These are phyloP conservation scores for Coccomyxa sp. DNA, from an alignment of 139 green algal genomes.

Conservation along the genomic window DNA sequence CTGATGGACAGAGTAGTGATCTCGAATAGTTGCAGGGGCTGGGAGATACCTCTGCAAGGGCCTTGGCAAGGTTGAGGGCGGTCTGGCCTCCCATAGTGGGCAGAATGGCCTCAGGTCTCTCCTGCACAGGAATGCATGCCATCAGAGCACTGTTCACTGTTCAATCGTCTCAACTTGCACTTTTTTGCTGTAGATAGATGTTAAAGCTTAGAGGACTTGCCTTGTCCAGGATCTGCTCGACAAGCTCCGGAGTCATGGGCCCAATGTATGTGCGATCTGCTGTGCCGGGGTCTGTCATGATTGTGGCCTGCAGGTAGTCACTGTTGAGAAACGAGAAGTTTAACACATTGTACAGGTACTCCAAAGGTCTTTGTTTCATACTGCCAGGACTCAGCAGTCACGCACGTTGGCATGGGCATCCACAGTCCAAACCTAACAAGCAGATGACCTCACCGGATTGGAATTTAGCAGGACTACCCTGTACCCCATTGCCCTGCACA, in stretches of 20 bases:
- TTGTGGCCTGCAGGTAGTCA: constrained; percentile 74
- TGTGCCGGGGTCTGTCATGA: constrained; percentile 99
- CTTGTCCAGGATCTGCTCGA: constrained; percentile 76
- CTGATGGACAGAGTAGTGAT: background rate
- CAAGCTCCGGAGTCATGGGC: constrained; percentile 93
- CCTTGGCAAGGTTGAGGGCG: constrained; percentile 94
- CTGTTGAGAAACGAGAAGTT: background rate
- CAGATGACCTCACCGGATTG: constrained; percentile 77
- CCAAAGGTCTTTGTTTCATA: background rate
- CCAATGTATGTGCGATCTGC: constrained; percentile 96
- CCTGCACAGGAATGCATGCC: constrained; percentile 36
- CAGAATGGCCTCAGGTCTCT: constrained; percentile 95
- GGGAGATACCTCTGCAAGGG: constrained; percentile 73
- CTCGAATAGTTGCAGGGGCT: background rate
- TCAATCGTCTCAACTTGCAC: no score
- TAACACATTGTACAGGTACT: background rate
- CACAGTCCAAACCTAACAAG: background rate
- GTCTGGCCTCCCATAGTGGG: constrained; percentile 99
- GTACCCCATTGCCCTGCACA: constrained; percentile 94
- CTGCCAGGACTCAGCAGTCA: background rate
- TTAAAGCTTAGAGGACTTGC: background rate
- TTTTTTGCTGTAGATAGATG: no score
- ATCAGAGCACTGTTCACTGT: no score
- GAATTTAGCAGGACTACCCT: constrained; percentile 95
- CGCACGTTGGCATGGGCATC: no score